Evolutionary conservation across 306 rosid genomes (phyloP).

Genomic region (Rubus parviflorus): DNA sequence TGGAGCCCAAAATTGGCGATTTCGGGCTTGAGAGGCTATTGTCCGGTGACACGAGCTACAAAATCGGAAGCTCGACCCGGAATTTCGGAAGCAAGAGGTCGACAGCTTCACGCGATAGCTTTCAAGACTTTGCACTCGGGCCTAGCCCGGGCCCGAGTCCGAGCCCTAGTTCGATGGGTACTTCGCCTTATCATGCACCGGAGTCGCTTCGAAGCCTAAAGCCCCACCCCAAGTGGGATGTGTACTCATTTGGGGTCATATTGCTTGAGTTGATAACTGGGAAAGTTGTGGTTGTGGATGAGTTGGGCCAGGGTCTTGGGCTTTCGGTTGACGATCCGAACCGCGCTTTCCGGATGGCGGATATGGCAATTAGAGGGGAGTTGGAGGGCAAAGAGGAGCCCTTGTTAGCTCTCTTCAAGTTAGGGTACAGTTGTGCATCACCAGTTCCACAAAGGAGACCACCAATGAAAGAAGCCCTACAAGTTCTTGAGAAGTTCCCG

Average conservation of each 20-base stretch:
- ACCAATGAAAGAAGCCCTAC: slow-evolving; percentile 77
- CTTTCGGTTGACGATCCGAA: slow-evolving; percentile 54
- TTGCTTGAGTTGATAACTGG: slow-evolving; percentile 83
- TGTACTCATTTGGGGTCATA: slow-evolving; percentile 82
- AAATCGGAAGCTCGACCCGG: slow-evolving; percentile 59
- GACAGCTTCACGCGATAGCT: slow-evolving; percentile 63
- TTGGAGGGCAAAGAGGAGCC: slow-evolving; percentile 88
- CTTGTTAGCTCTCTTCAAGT: slow-evolving; percentile 61
- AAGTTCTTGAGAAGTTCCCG: slow-evolving; percentile 75
- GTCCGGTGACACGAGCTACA: slow-evolving; percentile 60
- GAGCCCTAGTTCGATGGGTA: slow-evolving; percentile 73
- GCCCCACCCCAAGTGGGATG: slow-evolving; percentile 91
- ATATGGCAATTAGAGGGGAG: slow-evolving; percentile 67
- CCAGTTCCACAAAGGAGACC: slow-evolving; percentile 86
- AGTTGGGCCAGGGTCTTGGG: slow-evolving; percentile 62
- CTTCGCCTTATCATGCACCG: slow-evolving; percentile 73
- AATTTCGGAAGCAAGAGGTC: slow-evolving; percentile 96
- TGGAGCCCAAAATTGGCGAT: slow-evolving; percentile 92
- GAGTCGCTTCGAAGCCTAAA: slow-evolving; percentile 82
- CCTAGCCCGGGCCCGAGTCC: slow-evolving; percentile 93
- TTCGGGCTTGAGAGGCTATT: slow-evolving; percentile 81
- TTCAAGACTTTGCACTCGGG: slow-evolving; percentile 57
- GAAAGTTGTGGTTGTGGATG: slow-evolving; percentile 73
- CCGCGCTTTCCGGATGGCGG: slow-evolving; percentile 79
- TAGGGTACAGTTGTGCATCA: slow-evolving; percentile 79